Conservation (phyloP, 2,329 filamentous ascomycete species). For the Phialocephala sp. region DNA sequence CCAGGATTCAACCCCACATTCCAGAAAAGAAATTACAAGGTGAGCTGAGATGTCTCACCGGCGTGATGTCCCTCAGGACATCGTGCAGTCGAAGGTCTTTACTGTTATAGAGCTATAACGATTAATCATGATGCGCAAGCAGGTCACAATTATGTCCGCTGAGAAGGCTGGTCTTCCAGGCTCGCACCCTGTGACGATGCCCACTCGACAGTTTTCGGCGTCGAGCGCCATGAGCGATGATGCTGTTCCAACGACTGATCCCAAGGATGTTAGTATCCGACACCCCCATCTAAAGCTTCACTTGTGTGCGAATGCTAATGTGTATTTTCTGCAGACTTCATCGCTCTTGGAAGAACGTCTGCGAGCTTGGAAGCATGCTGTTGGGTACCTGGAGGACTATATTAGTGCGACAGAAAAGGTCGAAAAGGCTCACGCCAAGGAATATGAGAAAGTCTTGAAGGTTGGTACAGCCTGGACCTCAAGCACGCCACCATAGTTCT, state of each 20-base stretch:
- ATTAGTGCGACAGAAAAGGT: conserved; percentile 84
- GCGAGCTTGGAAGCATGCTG: conserved; percentile 94
- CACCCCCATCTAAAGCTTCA: background rate
- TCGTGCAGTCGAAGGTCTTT: background rate
- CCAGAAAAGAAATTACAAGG: conserved; percentile 13
- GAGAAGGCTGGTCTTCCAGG: conserved; percentile 35
- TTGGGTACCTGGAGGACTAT: conserved; percentile 90
- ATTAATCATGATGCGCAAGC: conserved; percentile 35
- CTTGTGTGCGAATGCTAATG: conserved; percentile 17
- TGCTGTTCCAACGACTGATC: conserved; percentile 40
- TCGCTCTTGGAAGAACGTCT: conserved; percentile 84
- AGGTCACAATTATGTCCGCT: conserved; percentile 35
- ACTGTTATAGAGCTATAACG: background rate
- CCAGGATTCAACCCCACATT: conserved; percentile 21
- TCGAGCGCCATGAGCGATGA: conserved; percentile 39
- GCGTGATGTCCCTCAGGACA: background rate
- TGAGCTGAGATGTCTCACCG: conserved; percentile 12
- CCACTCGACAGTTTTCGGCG: conserved; percentile 36
- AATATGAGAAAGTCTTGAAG: conserved; percentile 95
- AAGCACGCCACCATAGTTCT: background rate
- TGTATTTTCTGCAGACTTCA: conserved; percentile 62
- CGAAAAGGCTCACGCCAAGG: conserved; percentile 84
- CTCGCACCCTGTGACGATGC: conserved; percentile 37
- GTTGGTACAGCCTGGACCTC: conserved; percentile 45
- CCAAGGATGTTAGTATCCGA: conserved; percentile 39